phyloP scores from a whole-genome alignment of 2,329 filamentous ascomycete species.

The Ophiostoma piceae region DNA sequence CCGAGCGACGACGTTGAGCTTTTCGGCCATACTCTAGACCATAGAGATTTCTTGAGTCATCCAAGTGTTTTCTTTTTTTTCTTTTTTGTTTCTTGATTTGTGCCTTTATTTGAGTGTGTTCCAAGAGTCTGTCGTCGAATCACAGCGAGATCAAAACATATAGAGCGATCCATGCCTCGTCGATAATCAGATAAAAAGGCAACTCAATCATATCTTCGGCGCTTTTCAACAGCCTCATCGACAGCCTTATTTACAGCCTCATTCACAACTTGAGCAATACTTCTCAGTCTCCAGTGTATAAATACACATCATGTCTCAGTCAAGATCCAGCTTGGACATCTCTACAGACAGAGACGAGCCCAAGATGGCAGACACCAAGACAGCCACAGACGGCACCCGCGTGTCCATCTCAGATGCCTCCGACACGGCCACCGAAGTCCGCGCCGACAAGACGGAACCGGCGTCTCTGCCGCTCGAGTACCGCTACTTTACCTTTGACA shows the following conservation, averaged over 20 bases:
- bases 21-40: conserved; percentile 10
- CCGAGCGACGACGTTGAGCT: neutral
- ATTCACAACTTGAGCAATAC: neutral
- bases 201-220: neutral
- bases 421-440: conserved; percentile 19
- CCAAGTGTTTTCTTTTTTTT: neutral
- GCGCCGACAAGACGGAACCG: conserved; percentile 11
- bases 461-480: conserved; percentile 33
- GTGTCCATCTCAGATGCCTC: conserved; percentile 9
- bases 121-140: neutral
- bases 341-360: neutral
- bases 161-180: no score
- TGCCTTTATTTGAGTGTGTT: neutral
- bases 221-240: neutral
- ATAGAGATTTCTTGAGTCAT: neutral
- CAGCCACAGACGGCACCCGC: conserved; percentile 7
- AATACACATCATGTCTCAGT: neutral
- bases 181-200: no score
- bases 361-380: neutral
- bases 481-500: conserved; percentile 41
- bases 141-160: no score
- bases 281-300: no score
- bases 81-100: no score
- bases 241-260: no score
- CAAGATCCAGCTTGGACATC: neutral